phyloP scores from a whole-genome alignment of 2,329 filamentous ascomycete species.

The Aureobasidium sp. region DNA sequence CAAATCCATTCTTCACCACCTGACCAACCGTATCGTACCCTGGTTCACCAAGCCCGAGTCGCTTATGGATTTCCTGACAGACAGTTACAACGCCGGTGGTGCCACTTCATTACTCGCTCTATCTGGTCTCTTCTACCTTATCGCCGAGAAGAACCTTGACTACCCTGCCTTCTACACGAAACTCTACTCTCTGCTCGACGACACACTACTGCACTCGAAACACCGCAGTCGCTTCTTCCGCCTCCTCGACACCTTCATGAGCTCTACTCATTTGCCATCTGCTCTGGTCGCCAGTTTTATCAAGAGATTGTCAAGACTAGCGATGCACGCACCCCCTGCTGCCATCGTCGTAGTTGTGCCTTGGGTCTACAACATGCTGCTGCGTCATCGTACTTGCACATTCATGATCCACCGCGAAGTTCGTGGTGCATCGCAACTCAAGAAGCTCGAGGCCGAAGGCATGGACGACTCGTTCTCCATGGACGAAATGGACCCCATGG shows the following conservation, averaged over 20 bases:
- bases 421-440: slow-evolving; percentile 49
- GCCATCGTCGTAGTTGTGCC: slow-evolving; percentile 84
- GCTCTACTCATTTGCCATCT: slow-evolving; percentile 85
- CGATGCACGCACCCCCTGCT: slow-evolving; percentile 80
- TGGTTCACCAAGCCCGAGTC: slow-evolving; percentile 86
- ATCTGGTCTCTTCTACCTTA: slow-evolving; percentile 90
- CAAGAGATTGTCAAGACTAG: slow-evolving; percentile 78
- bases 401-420: slow-evolving; percentile 83
- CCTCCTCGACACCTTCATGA: slow-evolving; percentile 80
- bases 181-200: slow-evolving; percentile 85
- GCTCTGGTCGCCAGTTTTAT: slow-evolving; percentile 90
- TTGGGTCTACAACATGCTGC: slow-evolving; percentile 92
- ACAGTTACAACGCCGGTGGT: slow-evolving; percentile 81
- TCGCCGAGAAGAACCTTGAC: slow-evolving; percentile 87
- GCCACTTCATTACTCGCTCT: slow-evolving; percentile 80
- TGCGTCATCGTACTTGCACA: slow-evolving; percentile 78
- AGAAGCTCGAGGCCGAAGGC: slow-evolving; percentile 51
- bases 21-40: slow-evolving; percentile 71
- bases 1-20: slow-evolving; percentile 67
- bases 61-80: slow-evolving; percentile 93
- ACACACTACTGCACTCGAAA: slow-evolving; percentile 82
- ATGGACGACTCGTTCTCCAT: slow-evolving; percentile 70
- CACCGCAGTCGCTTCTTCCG: slow-evolving; percentile 91
- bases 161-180: slow-evolving; percentile 87
- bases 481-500: slow-evolving; percentile 70